Evolutionary conservation across 371 early-diverging fungal genomes (phyloP).

Genomic region (Mucor mucedo): DNA sequence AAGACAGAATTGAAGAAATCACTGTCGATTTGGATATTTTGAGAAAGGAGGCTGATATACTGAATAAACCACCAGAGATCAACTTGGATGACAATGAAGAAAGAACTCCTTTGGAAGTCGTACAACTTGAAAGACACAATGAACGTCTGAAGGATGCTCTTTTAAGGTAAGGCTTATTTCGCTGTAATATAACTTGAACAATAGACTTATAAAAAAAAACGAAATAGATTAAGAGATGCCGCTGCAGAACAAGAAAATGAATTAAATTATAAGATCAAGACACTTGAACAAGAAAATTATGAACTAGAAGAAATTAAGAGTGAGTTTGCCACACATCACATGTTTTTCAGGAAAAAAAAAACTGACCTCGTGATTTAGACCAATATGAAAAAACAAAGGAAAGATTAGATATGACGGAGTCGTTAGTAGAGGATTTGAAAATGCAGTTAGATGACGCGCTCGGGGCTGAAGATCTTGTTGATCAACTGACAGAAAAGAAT

Average conservation of each 20-base stretch:
- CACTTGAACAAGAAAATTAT: slow-evolving; percentile 73
- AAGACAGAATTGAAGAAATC: slow-evolving; percentile 84
- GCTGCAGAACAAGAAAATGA: slow-evolving; percentile 76
- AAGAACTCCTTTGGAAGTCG: slow-evolving; percentile 60
- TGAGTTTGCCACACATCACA: slow-evolving; percentile 4
- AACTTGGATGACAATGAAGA: slow-evolving; percentile 38
- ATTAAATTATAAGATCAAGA: slow-evolving; percentile 64
- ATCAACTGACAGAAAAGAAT: slow-evolving; percentile 81
- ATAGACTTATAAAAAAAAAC: background rate
- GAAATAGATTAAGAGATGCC: slow-evolving; percentile 77
- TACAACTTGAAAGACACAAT: slow-evolving; percentile 81
- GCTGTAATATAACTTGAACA: background rate
- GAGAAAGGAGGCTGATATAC: slow-evolving; percentile 63
- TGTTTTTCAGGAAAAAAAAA: background rate
- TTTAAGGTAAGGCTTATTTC: slow-evolving; percentile 46
- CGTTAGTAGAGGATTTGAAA: slow-evolving; percentile 82
- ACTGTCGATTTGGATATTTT: slow-evolving; percentile 73
- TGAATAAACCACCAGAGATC: slow-evolving; percentile 40
- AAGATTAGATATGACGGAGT: slow-evolving; percentile 64
- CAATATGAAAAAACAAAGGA: slow-evolving; percentile 65
- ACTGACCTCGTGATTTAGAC: slow-evolving; percentile 27
- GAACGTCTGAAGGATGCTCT: slow-evolving; percentile 90
- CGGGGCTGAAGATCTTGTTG: slow-evolving; percentile 83
- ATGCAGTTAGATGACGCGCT: slow-evolving; percentile 81
- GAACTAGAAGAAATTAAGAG: slow-evolving; percentile 59